Evolutionary conservation across 208 protist genomes (phyloP).

Genomic region (Crithidia sp.): DNA sequence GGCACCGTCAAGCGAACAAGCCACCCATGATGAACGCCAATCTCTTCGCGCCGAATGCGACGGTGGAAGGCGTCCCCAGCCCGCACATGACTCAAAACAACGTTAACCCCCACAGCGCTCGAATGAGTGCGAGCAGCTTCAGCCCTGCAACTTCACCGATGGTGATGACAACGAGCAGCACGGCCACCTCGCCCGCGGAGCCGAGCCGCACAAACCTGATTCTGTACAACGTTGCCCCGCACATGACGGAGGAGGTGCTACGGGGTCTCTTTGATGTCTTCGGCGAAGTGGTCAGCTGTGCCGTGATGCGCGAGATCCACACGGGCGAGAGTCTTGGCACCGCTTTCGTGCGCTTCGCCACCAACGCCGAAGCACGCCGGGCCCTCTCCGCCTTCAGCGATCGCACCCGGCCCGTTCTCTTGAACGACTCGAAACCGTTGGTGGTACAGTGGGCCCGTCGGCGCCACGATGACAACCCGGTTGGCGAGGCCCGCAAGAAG

Average conservation of each 20-base stretch:
- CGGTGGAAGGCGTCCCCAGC: background rate
- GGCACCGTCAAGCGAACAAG: background rate
- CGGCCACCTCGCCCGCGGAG: constrained; percentile 18
- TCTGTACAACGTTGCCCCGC: constrained; percentile 46
- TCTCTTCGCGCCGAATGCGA: background rate
- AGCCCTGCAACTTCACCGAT: background rate
- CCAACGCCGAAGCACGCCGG: constrained; percentile 43
- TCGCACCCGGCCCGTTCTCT: constrained; percentile 9
- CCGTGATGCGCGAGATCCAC: constrained; percentile 81
- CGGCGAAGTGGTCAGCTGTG: constrained; percentile 61
- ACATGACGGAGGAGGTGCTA: constrained; percentile 45
- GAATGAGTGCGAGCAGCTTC: background rate
- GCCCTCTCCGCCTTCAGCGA: constrained; percentile 53
- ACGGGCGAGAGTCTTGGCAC: constrained; percentile 73
- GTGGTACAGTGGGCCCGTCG: constrained; percentile 72
- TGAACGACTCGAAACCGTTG: constrained; percentile 33
- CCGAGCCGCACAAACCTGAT: constrained; percentile 69
- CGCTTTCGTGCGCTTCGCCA: constrained; percentile 78
- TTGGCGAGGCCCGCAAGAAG: constrained; percentile 63
- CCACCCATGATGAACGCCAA: constrained; percentile 18
- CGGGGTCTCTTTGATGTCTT: constrained; percentile 47
- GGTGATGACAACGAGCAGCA: background rate
- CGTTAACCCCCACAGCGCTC: background rate
- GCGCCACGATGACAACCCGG: constrained; percentile 69
- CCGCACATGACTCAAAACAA: background rate